Conservation (phyloP, 1,284 basidiomycete species). For the Microbotryum lychnidis-dioicae region DNA sequence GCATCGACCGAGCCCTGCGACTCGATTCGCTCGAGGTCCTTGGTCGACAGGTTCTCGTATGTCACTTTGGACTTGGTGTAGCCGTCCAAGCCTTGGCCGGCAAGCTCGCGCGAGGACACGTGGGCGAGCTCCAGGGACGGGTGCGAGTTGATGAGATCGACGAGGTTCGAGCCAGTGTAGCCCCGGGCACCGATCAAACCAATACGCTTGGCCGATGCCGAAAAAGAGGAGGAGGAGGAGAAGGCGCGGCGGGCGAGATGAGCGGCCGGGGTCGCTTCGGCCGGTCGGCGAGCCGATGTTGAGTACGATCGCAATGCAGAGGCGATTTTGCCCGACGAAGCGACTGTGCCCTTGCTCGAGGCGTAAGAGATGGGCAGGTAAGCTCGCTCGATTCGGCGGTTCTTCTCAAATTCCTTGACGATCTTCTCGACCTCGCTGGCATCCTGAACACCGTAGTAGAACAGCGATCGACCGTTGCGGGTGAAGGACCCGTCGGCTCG, state of each 20-base stretch:
- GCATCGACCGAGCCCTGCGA: slow-evolving; percentile 80
- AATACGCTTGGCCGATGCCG: slow-evolving; percentile 64
- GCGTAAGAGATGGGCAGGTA: slow-evolving; percentile 76
- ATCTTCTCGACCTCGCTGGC: slow-evolving; percentile 83
- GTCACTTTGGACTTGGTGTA: slow-evolving; percentile 71
- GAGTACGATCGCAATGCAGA: slow-evolving; percentile 56
- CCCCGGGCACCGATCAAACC: slow-evolving; percentile 92
- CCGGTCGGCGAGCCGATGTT: slow-evolving; percentile 52
- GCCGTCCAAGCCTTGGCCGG: slow-evolving; percentile 66
- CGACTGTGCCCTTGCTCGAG: slow-evolving; percentile 46
- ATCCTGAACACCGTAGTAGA: slow-evolving; percentile 95
- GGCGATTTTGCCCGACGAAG: slow-evolving; percentile 36
- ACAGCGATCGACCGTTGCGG: slow-evolving; percentile 77
- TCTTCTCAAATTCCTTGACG: slow-evolving; percentile 74
- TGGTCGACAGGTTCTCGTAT: slow-evolving; percentile 68
- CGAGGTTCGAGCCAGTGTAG: slow-evolving; percentile 88
- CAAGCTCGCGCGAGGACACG: slow-evolving; percentile 92
- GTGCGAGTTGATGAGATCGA: slow-evolving; percentile 72
- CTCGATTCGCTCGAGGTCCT: slow-evolving; percentile 79
- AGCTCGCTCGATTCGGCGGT: slow-evolving; percentile 72
- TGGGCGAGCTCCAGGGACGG: slow-evolving; percentile 82
- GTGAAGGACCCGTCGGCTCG: slow-evolving; percentile 96
- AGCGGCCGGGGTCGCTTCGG: slow-evolving; percentile 9
- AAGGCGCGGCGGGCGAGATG: slow-evolving; percentile 32
- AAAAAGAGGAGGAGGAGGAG: slow-evolving; percentile 44